Percentiles rank a stretch among this genome's conserved stretches.
phyloP scores from a whole-genome alignment of 2,329 filamentous ascomycete genomes.

The Hypoxylon sp. region DNA sequence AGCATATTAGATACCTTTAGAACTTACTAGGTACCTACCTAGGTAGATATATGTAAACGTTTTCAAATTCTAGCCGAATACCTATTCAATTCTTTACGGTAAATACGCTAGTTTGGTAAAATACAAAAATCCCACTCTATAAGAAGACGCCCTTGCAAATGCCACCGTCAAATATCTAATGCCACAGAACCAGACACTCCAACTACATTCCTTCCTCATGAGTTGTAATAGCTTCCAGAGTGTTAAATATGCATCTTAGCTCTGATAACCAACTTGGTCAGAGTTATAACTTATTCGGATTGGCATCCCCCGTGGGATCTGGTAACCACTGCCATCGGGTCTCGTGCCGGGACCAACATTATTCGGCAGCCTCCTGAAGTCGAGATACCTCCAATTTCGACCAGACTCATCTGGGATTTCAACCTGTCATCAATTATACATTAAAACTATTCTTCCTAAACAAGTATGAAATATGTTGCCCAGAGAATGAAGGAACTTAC shows the following conservation, averaged over 20 bases:
- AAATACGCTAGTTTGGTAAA: neutral
- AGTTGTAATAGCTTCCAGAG: neutral
- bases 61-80: too few relatives aligned
- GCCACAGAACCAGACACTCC: neutral
- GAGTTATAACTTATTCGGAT: neutral
- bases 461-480: neutral
- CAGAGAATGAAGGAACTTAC: neutral
- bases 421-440: neutral
- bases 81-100: too few relatives aligned
- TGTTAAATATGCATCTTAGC: neutral
- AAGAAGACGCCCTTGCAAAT: too few relatives aligned
- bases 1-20: too few relatives aligned
- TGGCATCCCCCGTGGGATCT: neutral
- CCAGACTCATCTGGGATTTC: neutral
- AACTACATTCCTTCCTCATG: neutral
- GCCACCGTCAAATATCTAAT: neutral
- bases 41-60: too few relatives aligned
- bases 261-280: neutral
- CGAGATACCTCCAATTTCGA: neutral
- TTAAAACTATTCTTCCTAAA: too few relatives aligned
- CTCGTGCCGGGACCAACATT: conserved; percentile 2
- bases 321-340: neutral
- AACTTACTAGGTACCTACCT: too few relatives aligned
- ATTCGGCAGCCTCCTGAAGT: neutral
- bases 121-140: too few relatives aligned